These are phyloP conservation scores for Fusarium continuum DNA, from an alignment of 2,329 filamentous ascomycete genomes.

Conservation along the genomic window DNA sequence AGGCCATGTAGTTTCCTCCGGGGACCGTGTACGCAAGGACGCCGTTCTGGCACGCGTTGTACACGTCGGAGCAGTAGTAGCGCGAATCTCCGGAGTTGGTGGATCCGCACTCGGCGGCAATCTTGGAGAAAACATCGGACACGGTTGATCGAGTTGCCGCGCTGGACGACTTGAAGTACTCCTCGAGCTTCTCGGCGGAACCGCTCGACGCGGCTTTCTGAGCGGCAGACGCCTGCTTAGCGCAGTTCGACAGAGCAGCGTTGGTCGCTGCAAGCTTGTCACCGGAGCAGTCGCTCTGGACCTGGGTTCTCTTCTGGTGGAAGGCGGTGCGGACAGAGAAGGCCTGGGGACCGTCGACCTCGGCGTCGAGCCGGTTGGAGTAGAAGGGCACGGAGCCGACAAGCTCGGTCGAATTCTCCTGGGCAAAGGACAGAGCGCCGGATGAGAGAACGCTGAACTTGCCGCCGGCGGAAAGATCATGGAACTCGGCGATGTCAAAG, in stretches of 20 bases:
- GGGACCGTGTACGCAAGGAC: slow-evolving; percentile 71
- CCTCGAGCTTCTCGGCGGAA: slow-evolving; percentile 58
- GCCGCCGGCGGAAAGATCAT: slow-evolving; percentile 62
- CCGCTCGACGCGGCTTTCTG: slow-evolving; percentile 61
- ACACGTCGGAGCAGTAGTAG: slow-evolving; percentile 68
- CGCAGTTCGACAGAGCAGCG: slow-evolving; percentile 64
- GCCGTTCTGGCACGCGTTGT: slow-evolving; percentile 57
- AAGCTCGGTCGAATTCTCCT: slow-evolving; percentile 61
- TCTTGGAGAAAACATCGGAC: slow-evolving; percentile 58
- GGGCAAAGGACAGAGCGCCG: slow-evolving; percentile 66
- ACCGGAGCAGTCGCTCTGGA: slow-evolving; percentile 65
- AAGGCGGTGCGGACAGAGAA: slow-evolving; percentile 59
- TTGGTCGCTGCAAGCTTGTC: slow-evolving; percentile 54
- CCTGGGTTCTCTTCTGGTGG: slow-evolving; percentile 59
- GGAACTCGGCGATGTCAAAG: slow-evolving; percentile 65
- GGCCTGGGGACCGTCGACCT: slow-evolving; percentile 65
- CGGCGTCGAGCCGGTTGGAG: slow-evolving; percentile 66
- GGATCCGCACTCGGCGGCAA: slow-evolving; percentile 65
- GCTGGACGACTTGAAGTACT: slow-evolving; percentile 71
- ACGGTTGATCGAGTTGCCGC: slow-evolving; percentile 58
- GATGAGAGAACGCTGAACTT: slow-evolving; percentile 64
- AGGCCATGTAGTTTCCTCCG: slow-evolving; percentile 63
- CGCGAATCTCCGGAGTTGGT: slow-evolving; percentile 57
- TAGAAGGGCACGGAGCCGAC: slow-evolving; percentile 64
- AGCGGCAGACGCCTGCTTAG: slow-evolving; percentile 61